Conservation (phyloP, 306 rosid genomes). For the Comarum palustre region DNA sequence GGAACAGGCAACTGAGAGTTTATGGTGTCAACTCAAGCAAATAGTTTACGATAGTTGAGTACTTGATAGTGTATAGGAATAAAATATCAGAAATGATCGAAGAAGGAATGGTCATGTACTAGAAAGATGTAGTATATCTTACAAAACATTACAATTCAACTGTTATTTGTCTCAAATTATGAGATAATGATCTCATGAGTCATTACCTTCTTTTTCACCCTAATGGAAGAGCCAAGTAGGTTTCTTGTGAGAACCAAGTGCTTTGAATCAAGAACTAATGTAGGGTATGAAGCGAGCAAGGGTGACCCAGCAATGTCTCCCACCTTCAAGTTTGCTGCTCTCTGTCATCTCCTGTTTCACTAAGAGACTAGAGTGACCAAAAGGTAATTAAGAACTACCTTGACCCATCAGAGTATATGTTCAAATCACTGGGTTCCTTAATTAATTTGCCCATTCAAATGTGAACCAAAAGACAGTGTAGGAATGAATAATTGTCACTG, state of each 20-base stretch:
- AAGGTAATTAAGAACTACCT: conserved; percentile 33
- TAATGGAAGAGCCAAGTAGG: conserved; percentile 27
- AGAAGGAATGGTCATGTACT: background rate
- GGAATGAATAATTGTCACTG: background rate
- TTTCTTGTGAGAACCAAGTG: conserved; percentile 28
- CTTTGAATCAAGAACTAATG: conserved; percentile 44
- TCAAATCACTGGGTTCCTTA: background rate
- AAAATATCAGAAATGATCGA: background rate
- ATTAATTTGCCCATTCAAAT: background rate
- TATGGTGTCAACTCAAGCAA: conserved; percentile 18
- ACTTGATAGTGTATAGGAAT: background rate
- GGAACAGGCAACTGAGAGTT: conserved; percentile 15
- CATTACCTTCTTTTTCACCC: conserved; percentile 14
- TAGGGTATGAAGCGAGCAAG: conserved; percentile 50
- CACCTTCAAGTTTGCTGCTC: conserved; percentile 46
- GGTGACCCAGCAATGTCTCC: conserved; percentile 62
- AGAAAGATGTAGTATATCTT: background rate
- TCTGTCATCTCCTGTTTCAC: conserved; percentile 43
- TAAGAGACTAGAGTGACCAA: conserved; percentile 32
- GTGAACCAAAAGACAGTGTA: background rate
- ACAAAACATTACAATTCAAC: background rate
- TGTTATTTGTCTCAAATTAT: background rate
- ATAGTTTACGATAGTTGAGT: background rate
- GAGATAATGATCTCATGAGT: conserved; percentile 18
- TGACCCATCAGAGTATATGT: background rate